Conservation (phyloP, 257 asterid genomes). For the Nicotiana benthamiana region DNA sequence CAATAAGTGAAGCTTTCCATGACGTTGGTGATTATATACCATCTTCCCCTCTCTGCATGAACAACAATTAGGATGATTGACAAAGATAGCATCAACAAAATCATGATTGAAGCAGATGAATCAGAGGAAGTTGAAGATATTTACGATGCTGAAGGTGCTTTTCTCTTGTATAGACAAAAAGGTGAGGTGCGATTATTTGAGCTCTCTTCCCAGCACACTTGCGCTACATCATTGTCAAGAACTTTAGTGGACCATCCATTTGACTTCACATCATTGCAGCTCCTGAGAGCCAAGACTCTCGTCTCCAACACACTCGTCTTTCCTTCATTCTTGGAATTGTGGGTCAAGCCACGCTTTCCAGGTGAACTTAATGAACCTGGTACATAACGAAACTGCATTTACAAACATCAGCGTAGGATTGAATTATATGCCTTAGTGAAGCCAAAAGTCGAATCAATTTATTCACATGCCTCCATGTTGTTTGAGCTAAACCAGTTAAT, state of each 20-base stretch:
- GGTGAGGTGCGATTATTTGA: slow-evolving; percentile 26
- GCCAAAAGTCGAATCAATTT: neutral
- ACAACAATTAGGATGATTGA: slow-evolving; percentile 7
- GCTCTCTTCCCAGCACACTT: slow-evolving; percentile 68
- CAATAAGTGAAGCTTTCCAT: slow-evolving; percentile 43
- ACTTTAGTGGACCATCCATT: slow-evolving; percentile 59
- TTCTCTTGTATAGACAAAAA: slow-evolving; percentile 67
- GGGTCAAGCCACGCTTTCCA: slow-evolving; percentile 2
- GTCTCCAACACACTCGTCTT: slow-evolving; percentile 7
- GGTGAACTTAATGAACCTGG: slow-evolving; percentile 22
- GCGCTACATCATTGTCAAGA: slow-evolving; percentile 38
- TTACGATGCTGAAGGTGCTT: slow-evolving; percentile 42
- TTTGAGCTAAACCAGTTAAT: slow-evolving; percentile 76
- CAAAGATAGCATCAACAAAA: neutral
- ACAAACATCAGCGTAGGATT: slow-evolving; percentile 6
- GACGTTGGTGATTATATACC: slow-evolving; percentile 16
- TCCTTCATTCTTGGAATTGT: slow-evolving; percentile 10
- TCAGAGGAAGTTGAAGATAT: slow-evolving; percentile 16
- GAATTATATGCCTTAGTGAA: slow-evolving; percentile 1
- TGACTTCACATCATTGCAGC: slow-evolving; percentile 52
- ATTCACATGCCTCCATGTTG: slow-evolving; percentile 68
- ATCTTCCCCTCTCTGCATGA: slow-evolving; percentile 43
- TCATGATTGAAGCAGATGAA: neutral
- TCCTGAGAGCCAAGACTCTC: slow-evolving; percentile 42
- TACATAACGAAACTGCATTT: slow-evolving; percentile 52